Conservation (phyloP, 257 asterid genomes). For the Nicotiana sylvestris region DNA sequence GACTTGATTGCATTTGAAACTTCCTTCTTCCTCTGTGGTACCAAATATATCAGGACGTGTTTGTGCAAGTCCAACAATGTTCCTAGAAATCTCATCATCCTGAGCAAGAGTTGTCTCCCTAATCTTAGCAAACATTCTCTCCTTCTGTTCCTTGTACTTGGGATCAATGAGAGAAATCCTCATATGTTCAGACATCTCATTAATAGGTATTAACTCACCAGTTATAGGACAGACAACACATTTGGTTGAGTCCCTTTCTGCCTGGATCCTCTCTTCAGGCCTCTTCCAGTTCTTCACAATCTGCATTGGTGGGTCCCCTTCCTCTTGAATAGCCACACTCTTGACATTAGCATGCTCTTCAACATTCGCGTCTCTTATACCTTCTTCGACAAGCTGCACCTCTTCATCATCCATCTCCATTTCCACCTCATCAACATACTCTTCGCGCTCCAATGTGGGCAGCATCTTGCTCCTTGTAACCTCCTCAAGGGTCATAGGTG, state of each 20-base stretch:
- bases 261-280: constrained; percentile 75
- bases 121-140: constrained; percentile 94
- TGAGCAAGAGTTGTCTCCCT: constrained; percentile 88
- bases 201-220: constrained; percentile 69
- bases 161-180: constrained; percentile 91
- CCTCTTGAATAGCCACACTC: constrained; percentile 31
- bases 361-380: constrained; percentile 40
- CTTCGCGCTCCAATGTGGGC: constrained; percentile 59
- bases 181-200: constrained; percentile 95
- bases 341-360: no score
- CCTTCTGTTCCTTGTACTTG: constrained; percentile 87
- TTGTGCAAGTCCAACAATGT: constrained; percentile 85
- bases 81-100: constrained; percentile 84
- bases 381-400: constrained; percentile 86
- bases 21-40: constrained; percentile 84
- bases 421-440: constrained; percentile 67
- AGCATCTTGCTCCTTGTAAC: constrained; percentile 80
- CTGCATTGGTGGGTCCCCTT: constrained; percentile 75
- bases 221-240: constrained; percentile 81
- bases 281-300: constrained; percentile 88
- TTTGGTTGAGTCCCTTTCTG: constrained; percentile 76
- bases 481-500: constrained; percentile 94
- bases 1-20: constrained; percentile 86
- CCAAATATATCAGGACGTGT: constrained; percentile 91
- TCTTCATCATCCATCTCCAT: constrained; percentile 99